phyloP scores from a whole-genome alignment of 2,329 filamentous ascomycete genomes.

The Fusarium bulbicola region DNA sequence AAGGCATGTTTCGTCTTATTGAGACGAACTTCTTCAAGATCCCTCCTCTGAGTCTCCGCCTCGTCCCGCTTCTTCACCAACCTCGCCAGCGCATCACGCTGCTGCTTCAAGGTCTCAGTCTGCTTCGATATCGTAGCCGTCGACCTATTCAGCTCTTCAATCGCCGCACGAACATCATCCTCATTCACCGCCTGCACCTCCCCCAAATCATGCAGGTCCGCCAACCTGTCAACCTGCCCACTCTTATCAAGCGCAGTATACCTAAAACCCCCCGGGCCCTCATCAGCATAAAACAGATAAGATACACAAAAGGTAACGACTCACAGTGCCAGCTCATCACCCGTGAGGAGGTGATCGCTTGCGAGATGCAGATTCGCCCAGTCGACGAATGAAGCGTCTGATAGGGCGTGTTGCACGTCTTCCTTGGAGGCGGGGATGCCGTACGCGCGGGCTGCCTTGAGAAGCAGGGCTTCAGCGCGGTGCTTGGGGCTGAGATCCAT shows the following conservation, averaged over 20 bases:
- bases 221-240: slow-evolving; percentile 58
- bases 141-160: slow-evolving; percentile 70
- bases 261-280: slow-evolving; percentile 44
- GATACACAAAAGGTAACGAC: slow-evolving; percentile 31
- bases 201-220: slow-evolving; percentile 56
- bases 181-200: slow-evolving; percentile 63
- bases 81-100: slow-evolving; percentile 67
- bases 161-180: slow-evolving; percentile 67
- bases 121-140: slow-evolving; percentile 72
- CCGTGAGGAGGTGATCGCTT: slow-evolving; percentile 61
- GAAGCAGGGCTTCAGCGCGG: slow-evolving; percentile 46
- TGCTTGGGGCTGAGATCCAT: slow-evolving; percentile 44
- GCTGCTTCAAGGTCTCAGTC: slow-evolving; percentile 66
- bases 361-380: slow-evolving; percentile 62
- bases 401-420: slow-evolving; percentile 50
- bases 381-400: slow-evolving; percentile 51
- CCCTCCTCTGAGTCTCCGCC: slow-evolving; percentile 40
- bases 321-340: slow-evolving; percentile 64
- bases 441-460: slow-evolving; percentile 46
- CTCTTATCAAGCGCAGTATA: slow-evolving; percentile 60
- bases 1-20: slow-evolving; percentile 50
- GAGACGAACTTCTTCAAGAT: slow-evolving; percentile 43
- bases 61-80: slow-evolving; percentile 55
- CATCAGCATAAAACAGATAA: slow-evolving; percentile 15
- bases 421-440: slow-evolving; percentile 47